Conservation (phyloP, 129 eudicot species). For the Silybum marianum region DNA sequence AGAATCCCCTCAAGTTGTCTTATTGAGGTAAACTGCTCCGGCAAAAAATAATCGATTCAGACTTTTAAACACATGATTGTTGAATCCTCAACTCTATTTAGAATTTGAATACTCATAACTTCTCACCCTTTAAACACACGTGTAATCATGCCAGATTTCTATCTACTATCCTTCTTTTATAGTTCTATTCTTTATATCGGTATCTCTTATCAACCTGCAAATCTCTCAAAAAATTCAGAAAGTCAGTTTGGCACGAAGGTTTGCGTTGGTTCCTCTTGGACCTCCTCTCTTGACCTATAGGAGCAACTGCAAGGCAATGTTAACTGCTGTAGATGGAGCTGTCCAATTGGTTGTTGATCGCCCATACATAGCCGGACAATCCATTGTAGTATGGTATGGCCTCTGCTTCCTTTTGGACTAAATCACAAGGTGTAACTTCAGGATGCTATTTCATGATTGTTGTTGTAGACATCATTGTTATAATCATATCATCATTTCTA, state of each 20-base stretch:
- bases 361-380: constrained; percentile 81
- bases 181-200: neutral
- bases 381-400: constrained; percentile 90
- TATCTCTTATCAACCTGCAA: constrained; percentile 16
- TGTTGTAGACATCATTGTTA: neutral
- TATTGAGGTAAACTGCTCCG: neutral
- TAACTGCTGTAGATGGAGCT: constrained; percentile 86
- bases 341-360: constrained; percentile 96
- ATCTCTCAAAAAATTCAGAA: constrained; percentile 50
- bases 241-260: constrained; percentile 97
- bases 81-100: neutral
- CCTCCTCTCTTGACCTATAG: constrained; percentile 90
- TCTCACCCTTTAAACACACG: neutral
- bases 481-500: neutral
- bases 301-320: constrained; percentile 95
- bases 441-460: neutral
- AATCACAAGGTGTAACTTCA: neutral
- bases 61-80: neutral
- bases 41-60: neutral
- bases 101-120: neutral
- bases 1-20: neutral
- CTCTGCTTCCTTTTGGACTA: constrained; percentile 25
- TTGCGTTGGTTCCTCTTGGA: constrained; percentile 98
- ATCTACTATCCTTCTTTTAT: constrained; percentile 12
- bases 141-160: constrained; percentile 8